phyloP scores from a whole-genome alignment of 805 yeast species.

The Cyberlindnera nakhonratchasimensis region DNA sequence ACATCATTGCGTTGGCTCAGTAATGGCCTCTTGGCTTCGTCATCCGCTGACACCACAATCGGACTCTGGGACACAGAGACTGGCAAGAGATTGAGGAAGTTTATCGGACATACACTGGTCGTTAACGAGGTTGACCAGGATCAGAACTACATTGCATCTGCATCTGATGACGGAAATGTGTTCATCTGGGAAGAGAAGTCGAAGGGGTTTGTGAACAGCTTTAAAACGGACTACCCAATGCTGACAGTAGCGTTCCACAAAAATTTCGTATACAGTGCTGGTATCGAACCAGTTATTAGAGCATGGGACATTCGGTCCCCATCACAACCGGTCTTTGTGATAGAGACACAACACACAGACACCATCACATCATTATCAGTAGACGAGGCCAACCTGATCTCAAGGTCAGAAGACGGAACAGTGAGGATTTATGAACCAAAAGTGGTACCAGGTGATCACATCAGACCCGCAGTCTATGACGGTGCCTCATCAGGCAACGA shows the following conservation, averaged over 20 bases:
- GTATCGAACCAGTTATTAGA: conserved; percentile 61
- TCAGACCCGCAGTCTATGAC: conserved; percentile 46
- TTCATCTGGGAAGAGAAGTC: conserved; percentile 63
- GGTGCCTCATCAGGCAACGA: conserved; percentile 58
- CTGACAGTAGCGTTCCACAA: conserved; percentile 48
- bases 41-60: conserved; percentile 60
- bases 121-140: conserved; percentile 52
- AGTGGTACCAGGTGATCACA: conserved; percentile 33
- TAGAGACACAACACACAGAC: conserved; percentile 43
- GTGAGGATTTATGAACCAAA: conserved; percentile 54
- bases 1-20: conserved; percentile 54
- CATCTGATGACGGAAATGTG: conserved; percentile 62
- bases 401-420: conserved; percentile 55
- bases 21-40: conserved; percentile 44
- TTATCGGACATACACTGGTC: conserved; percentile 46
- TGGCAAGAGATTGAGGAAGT: conserved; percentile 52
- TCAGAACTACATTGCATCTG: conserved; percentile 44
- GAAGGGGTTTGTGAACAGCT: conserved; percentile 38
- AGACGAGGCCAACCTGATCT: conserved; percentile 43
- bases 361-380: conserved; percentile 54
- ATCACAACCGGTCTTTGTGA: conserved; percentile 42
- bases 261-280: conserved; percentile 49
- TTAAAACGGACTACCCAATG: conserved; percentile 55
- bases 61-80: conserved; percentile 61
- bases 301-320: conserved; percentile 56